Evolutionary conservation across 352 stramenopile genomes (phyloP).

Genomic region (Paralagenidium karlingii): DNA sequence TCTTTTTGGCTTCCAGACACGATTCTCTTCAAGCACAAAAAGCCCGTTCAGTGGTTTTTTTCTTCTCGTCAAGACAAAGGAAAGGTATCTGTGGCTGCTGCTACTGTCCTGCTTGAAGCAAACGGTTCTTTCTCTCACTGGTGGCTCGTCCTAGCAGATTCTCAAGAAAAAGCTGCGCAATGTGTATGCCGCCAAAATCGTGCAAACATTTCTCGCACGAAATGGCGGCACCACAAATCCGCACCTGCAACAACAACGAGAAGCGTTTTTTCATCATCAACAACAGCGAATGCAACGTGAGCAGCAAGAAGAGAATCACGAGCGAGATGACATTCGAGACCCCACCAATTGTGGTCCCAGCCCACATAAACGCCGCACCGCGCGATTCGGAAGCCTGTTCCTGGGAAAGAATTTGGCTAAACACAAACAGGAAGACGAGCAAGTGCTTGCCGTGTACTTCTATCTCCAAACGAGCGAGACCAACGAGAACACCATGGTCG

Average conservation of each 20-base stretch:
- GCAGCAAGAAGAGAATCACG: too few species aligned
- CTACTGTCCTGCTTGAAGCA: not conserved
- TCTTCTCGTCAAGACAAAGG: constrained; percentile 57
- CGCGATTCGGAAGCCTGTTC: too few species aligned
- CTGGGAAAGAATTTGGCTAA: too few species aligned
- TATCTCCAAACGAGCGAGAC: too few species aligned
- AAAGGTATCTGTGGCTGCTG: constrained; percentile 14
- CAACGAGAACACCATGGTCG: constrained; percentile 28
- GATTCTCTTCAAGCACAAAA: constrained; percentile 62
- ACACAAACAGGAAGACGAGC: constrained; percentile 10
- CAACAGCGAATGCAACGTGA: too few species aligned
- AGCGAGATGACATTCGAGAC: too few species aligned
- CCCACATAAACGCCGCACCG: too few species aligned
- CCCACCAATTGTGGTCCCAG: too few species aligned
- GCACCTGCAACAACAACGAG: not conserved
- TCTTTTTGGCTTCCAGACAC: constrained; percentile 44
- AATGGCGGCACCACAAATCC: constrained; percentile 7
- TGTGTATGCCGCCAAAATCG: constrained; percentile 20
- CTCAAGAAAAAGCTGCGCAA: constrained; percentile 52
- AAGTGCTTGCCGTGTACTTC: constrained; percentile 34
- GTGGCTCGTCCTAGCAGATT: constrained; percentile 15
- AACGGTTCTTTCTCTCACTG: not conserved
- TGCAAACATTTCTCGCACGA: constrained; percentile 30
- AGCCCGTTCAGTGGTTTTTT: constrained; percentile 56
- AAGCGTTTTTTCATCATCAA: too few species aligned